phyloP scores from a whole-genome alignment of 192 early-diverging fungal species.

The Chytriomyces sp. region DNA sequence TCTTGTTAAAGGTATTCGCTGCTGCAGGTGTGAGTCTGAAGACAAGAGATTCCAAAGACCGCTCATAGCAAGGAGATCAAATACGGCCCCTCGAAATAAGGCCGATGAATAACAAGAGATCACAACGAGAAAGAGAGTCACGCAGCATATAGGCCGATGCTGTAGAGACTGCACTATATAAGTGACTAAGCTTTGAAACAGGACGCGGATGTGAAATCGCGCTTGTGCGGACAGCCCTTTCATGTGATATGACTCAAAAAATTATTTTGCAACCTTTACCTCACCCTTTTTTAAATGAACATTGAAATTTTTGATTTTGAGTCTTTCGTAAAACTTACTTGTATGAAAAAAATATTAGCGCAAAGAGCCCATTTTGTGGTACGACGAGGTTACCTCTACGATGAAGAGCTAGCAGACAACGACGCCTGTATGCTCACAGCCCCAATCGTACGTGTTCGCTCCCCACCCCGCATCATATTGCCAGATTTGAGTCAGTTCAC shows the following conservation, averaged over 20 bases:
- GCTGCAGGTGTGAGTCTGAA: background rate
- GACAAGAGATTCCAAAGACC: background rate
- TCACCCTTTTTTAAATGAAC: too few relatives aligned
- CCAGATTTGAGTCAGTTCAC: too few relatives aligned
- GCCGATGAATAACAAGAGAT: slow-evolving; percentile 1
- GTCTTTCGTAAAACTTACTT: too few relatives aligned
- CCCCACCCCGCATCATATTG: background rate
- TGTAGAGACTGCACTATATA: too few relatives aligned
- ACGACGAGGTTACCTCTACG: slow-evolving; percentile 91
- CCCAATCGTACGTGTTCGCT: slow-evolving; percentile 64
- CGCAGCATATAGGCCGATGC: background rate
- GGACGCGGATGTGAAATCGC: too few relatives aligned
- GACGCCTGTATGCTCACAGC: slow-evolving; percentile 79
- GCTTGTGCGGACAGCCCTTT: too few relatives aligned
- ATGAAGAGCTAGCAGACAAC: slow-evolving; percentile 97
- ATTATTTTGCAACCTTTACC: too few relatives aligned
- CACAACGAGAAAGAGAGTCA: background rate
- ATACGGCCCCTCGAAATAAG: background rate
- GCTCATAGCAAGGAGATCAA: slow-evolving; percentile 6
- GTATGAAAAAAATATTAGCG: too few relatives aligned
- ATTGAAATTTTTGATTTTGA: too few relatives aligned
- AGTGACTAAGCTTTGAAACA: too few relatives aligned
- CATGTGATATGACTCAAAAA: too few relatives aligned
- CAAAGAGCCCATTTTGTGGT: slow-evolving; percentile 89
- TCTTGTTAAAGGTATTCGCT: background rate